Evolutionary conservation across 805 yeast genomes (phyloP), one percentile per base, ranked within the genome.

Genomic region (Kazachstania bromeliacearum): DNA sequence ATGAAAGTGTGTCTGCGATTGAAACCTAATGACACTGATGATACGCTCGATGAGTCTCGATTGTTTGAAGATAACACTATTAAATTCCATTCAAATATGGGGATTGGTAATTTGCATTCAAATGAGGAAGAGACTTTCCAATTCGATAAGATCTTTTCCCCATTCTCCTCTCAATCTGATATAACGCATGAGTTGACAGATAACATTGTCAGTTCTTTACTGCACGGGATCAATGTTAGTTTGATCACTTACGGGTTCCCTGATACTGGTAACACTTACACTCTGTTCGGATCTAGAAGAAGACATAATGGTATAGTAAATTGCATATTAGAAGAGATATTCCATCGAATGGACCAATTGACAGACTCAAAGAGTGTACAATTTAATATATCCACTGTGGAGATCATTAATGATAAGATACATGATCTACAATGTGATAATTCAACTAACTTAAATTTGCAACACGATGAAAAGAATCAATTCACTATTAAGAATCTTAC

Each of bases 211-310:
- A 18, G 24, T 1, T 44, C 43, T 13, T 34, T 48, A 7, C 32
- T 42, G 9, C 23, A 39, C 6, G 96, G 96, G 0, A 79, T 77
- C 50, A 82, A 83, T 52, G 84, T 87, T 15, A 74, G 89, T 0
- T 74, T 84, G 0, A 59, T 83, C 25, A 83, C 88, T 0, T 84
- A 81, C 56, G 94, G 94, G 7, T 89, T 79, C 48, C 75, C 84
- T 0, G 84, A 85, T 0, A 68, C 85, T 1, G 92, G 92, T 5
- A 82, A 82, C 55, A 71, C 88, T 0, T 73, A 71, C 50, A 77
- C 89, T 3, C 77, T 83, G 85, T 71, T 79, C 70, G 94, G 94
- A 3, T 23, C 19, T 21, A 23, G 18, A 16, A 31, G 34, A 7
- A n/a, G 62, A 16, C 48, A 24, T 43, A 64, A 60, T 27, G 96